phyloP scores from a whole-genome alignment of 371 early-diverging fungal species.

The Mucor irregularis region DNA sequence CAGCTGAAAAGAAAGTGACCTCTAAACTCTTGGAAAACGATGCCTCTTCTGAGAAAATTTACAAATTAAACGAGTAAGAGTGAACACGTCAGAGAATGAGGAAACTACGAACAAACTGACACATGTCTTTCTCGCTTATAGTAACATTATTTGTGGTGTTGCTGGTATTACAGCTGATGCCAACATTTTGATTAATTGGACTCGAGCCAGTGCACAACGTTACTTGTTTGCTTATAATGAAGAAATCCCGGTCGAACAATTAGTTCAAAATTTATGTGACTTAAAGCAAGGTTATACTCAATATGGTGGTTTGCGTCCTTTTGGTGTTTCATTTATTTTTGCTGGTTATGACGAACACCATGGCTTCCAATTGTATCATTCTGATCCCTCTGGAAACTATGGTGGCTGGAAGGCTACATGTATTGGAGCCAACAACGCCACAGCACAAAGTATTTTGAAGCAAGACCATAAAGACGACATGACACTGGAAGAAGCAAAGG shows the following conservation, averaged over 20 bases:
- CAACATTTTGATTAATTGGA: constrained; percentile 93
- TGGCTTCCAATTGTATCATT: constrained; percentile 97
- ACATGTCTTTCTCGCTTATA: constrained; percentile 14
- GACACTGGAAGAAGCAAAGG: constrained; percentile 86
- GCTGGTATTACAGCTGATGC: constrained; percentile 99
- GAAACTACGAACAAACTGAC: not conserved
- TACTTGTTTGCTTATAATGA: constrained; percentile 87
- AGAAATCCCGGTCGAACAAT: constrained; percentile 89
- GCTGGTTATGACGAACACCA: constrained; percentile 91
- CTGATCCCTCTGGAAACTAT: constrained; percentile 99
- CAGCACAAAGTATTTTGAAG: constrained; percentile 91
- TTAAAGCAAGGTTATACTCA: constrained; percentile 99
- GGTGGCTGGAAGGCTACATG: constrained; percentile 98
- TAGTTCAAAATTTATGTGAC: constrained; percentile 95
- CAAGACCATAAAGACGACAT: constrained; percentile 93
- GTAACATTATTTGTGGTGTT: constrained; percentile 94
- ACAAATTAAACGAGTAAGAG: constrained; percentile 91
- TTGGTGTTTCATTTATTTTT: constrained; percentile 98
- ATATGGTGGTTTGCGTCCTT: constrained; percentile 98
- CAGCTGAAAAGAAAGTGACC: constrained; percentile 96
- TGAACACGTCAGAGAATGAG: no score
- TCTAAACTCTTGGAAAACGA: constrained; percentile 90
- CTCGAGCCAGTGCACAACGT: constrained; percentile 88
- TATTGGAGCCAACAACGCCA: constrained; percentile 94
- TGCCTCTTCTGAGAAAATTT: constrained; percentile 94